Conservation (phyloP, 2,329 filamentous ascomycete genomes). For the Plectosphaerella plurivora region DNA sequence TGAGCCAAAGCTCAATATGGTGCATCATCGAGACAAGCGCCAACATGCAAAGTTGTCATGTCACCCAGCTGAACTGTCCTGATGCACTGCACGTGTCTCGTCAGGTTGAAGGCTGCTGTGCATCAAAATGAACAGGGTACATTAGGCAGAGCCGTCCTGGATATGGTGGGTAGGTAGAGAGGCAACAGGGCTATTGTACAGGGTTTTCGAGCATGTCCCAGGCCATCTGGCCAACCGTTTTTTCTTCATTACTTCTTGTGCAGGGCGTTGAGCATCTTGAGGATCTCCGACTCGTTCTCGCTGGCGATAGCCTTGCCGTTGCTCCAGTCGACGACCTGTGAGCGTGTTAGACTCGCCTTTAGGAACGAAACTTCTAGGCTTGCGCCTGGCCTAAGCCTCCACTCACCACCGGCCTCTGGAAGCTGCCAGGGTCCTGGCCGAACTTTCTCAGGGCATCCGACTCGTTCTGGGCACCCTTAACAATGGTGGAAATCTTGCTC, state of each 20-base stretch:
- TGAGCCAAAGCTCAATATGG: too few relatives aligned
- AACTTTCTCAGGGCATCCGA: slow-evolving; percentile 78
- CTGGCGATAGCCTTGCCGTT: slow-evolving; percentile 77
- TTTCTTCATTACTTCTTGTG: slow-evolving; percentile 24
- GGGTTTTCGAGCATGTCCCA: background rate
- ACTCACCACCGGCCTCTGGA: slow-evolving; percentile 74
- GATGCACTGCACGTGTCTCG: too few relatives aligned
- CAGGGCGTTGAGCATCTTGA: slow-evolving; percentile 68
- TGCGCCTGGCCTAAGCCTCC: background rate
- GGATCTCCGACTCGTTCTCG: slow-evolving; percentile 81
- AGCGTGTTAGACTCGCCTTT: background rate
- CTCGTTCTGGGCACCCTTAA: slow-evolving; percentile 69
- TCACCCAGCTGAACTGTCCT: too few relatives aligned
- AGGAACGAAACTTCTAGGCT: background rate
- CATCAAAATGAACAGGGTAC: too few relatives aligned
- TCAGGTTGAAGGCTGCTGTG: too few relatives aligned
- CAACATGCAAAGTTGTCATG: too few relatives aligned
- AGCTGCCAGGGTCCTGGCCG: slow-evolving; percentile 62
- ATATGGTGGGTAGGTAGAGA: background rate
- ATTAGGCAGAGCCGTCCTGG: too few relatives aligned
- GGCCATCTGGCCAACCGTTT: slow-evolving; percentile 7
- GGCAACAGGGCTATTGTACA: background rate
- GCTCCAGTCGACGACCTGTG: slow-evolving; percentile 80
- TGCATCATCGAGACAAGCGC: too few relatives aligned
- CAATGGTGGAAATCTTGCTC: slow-evolving; percentile 53